A percentile compares a stretch with the other conserved stretches of the same genome.
These are phyloP conservation scores for Insectozyma bohioensis DNA, from an alignment of 1,139 yeast species.

Conservation along the genomic window DNA sequence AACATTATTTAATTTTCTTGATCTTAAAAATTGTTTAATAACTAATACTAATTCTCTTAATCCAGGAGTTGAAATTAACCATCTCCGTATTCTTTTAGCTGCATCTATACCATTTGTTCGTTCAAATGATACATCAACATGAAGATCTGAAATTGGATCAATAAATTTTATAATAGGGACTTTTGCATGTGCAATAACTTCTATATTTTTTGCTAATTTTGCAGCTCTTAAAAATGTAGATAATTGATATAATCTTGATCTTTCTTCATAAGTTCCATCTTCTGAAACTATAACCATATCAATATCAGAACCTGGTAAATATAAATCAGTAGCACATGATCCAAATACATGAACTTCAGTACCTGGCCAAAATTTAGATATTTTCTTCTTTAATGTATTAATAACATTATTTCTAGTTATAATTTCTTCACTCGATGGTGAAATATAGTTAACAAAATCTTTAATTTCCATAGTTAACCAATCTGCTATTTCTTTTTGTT, in stretches of 20 bases:
- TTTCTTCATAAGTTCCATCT: conserved; percentile 62
- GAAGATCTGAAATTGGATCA: conserved; percentile 69
- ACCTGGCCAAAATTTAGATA: conserved; percentile 70
- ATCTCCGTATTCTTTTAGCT: conserved; percentile 72
- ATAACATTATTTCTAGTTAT: conserved; percentile 68
- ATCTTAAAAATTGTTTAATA: conserved; percentile 81
- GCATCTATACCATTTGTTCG: conserved; percentile 84
- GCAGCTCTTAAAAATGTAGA: conserved; percentile 67
- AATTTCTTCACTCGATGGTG: conserved; percentile 82
- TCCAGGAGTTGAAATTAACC: conserved; percentile 78
- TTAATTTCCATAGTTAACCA: conserved; percentile 87
- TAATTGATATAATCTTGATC: conserved; percentile 69
- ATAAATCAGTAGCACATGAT: conserved; percentile 90
- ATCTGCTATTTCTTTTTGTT: conserved; percentile 74
- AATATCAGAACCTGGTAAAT: conserved; percentile 94
- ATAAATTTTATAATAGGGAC: conserved; percentile 95
- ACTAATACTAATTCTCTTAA: conserved; percentile 81
- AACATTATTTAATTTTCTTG: conserved; percentile 83
- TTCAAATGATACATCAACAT: conserved; percentile 91
- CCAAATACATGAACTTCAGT: conserved; percentile 90
- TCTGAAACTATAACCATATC: conserved; percentile 86
- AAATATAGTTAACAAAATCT: conserved; percentile 83
- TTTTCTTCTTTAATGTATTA: conserved; percentile 54
- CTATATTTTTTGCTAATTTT: conserved; percentile 69
- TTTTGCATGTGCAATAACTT: conserved; percentile 87